phyloP scores from a whole-genome alignment of 202 grass and related monocot genomes.

The Alloteropsis angusta region DNA sequence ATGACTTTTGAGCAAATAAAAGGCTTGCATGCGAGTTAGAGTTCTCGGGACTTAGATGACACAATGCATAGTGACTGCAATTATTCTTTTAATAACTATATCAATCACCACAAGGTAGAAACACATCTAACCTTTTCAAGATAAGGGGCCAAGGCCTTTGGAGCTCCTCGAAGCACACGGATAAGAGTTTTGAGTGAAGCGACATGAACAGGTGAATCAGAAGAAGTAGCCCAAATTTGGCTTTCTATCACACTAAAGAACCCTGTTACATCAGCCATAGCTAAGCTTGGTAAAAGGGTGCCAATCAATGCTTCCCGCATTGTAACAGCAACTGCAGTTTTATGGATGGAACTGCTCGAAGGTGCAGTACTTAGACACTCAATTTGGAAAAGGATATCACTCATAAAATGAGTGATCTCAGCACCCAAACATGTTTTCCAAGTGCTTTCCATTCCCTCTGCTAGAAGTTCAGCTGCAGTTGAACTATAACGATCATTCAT shows the following conservation, averaged over 20 bases:
- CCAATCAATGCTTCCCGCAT: slow-evolving; percentile 71
- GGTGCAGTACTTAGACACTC: slow-evolving; percentile 70
- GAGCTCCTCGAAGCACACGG: slow-evolving; percentile 61
- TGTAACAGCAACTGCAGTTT: slow-evolving; percentile 51
- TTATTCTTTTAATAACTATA: not conserved
- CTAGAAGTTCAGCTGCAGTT: slow-evolving; percentile 85
- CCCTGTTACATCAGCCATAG: slow-evolving; percentile 73
- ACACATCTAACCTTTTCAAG: slow-evolving; percentile 71
- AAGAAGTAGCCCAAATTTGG: slow-evolving; percentile 86
- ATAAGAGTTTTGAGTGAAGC: slow-evolving; percentile 72
- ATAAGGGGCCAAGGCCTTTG: slow-evolving; percentile 60
- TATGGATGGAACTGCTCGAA: slow-evolving; percentile 43
- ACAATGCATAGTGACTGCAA: not conserved
- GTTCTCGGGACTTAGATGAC: not conserved
- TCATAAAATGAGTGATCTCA: slow-evolving; percentile 72
- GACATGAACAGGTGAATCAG: slow-evolving; percentile 89
- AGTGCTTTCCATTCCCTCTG: slow-evolving; percentile 90
- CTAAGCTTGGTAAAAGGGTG: slow-evolving; percentile 79
- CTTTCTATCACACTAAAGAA: slow-evolving; percentile 86
- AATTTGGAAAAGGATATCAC: slow-evolving; percentile 90
- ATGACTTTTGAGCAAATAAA: not conserved
- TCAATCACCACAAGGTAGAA: slow-evolving; percentile 7
- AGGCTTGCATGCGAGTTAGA: not conserved
- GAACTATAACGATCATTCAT: slow-evolving; percentile 90
- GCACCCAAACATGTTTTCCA: slow-evolving; percentile 75